phyloP scores from a whole-genome alignment of 345 rosid species.

The Salix koriyanagi region DNA sequence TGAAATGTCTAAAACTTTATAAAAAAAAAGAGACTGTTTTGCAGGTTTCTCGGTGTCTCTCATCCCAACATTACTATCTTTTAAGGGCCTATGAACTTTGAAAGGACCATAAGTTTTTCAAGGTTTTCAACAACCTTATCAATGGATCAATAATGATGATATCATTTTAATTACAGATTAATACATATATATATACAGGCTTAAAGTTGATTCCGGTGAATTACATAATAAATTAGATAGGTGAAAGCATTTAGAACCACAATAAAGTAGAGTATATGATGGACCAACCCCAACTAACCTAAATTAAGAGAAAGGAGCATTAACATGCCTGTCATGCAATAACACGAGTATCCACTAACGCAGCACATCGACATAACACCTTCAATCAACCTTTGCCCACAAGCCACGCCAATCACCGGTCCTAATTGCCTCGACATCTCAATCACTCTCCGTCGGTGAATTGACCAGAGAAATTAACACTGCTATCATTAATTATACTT shows the following conservation, averaged over 20 bases:
- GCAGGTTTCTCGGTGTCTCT: too few species aligned
- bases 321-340: neutral
- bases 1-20: too few species aligned
- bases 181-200: neutral
- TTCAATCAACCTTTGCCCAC: slow-evolving; percentile 10
- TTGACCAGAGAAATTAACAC: neutral
- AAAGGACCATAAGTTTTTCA: too few species aligned
- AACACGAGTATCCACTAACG: neutral
- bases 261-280: neutral
- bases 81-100: too few species aligned
- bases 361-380: slow-evolving; percentile 4
- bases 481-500: neutral
- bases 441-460: neutral
- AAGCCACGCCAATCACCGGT: slow-evolving; percentile 3
- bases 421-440: neutral
- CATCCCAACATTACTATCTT: too few species aligned
- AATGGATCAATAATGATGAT: neutral
- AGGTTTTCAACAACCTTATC: too few species aligned
- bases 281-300: slow-evolving; percentile 20
- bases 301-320: neutral
- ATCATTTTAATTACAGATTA: neutral
- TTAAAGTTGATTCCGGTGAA: neutral
- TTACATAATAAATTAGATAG: neutral
- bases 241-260: neutral
- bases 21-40: too few species aligned